Percentiles rank a stretch among this genome's conserved stretches.
These are phyloP conservation scores for Paulownia fortunei DNA, from an alignment of 257 asterid species.

Conservation along the genomic window DNA sequence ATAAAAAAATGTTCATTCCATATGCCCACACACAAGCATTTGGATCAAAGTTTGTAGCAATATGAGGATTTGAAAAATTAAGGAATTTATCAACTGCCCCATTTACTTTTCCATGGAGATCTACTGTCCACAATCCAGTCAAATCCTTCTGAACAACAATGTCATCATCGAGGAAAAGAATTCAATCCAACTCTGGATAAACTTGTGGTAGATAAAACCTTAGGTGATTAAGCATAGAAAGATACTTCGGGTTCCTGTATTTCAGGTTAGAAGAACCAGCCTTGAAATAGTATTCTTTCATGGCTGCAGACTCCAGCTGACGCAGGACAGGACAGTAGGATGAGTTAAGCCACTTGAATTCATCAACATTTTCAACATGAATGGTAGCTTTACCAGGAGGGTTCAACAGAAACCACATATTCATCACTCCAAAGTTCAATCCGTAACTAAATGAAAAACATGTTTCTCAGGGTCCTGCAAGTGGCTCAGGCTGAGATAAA, in stretches of 20 bases:
- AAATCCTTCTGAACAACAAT: slow-evolving; percentile 98
- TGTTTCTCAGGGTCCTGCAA: slow-evolving; percentile 95
- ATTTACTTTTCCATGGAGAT: slow-evolving; percentile 89
- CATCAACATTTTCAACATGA: slow-evolving; percentile 96
- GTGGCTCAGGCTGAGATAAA: slow-evolving; percentile 22
- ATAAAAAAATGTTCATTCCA: slow-evolving; percentile 97
- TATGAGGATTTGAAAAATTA: slow-evolving; percentile 94
- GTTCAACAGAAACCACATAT: slow-evolving; percentile 98
- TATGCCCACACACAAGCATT: slow-evolving; percentile 99
- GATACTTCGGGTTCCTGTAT: slow-evolving; percentile 97
- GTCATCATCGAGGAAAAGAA: slow-evolving; percentile 98
- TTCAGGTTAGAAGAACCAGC: slow-evolving; percentile 94
- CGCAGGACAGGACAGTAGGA: slow-evolving; percentile 92
- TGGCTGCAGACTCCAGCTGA: slow-evolving; percentile 93
- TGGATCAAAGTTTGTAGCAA: slow-evolving; percentile 86
- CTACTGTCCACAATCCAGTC: slow-evolving; percentile 89
- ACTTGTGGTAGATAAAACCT: slow-evolving; percentile 97
- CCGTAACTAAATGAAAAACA: slow-evolving; percentile 96
- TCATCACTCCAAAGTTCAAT: slow-evolving; percentile 98
- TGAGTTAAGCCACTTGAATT: slow-evolving; percentile 96
- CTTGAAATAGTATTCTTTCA: slow-evolving; percentile 97
- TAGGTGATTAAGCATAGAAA: slow-evolving; percentile 96
- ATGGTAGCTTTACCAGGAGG: slow-evolving; percentile 98
- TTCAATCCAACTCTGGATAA: slow-evolving; percentile 89
- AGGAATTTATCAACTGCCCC: slow-evolving; percentile 99